Percentiles rank a stretch among this genome's conserved stretches.
Evolutionary conservation across 2,329 filamentous ascomycete species (phyloP).

Genomic region (Trichoderma cornu-damae): DNA sequence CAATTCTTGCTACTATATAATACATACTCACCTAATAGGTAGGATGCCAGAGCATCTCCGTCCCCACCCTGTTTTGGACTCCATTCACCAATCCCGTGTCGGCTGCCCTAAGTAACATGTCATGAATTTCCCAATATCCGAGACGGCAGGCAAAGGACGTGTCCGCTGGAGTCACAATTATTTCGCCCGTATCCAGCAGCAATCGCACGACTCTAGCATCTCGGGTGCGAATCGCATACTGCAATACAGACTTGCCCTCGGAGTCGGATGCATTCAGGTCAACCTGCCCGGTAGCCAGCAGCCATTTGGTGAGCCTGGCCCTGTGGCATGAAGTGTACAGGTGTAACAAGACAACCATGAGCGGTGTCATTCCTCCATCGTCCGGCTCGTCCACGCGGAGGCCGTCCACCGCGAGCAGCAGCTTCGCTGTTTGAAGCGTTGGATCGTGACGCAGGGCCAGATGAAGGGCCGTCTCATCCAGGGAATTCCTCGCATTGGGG

Average conservation of each 20-base stretch:
- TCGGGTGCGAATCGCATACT: not conserved
- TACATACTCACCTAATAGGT: no score
- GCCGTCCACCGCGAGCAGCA: not conserved
- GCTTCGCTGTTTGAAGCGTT: not conserved
- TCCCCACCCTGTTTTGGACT: no score
- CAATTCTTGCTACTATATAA: no score
- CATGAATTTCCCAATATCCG: not conserved
- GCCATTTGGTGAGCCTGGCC: not conserved
- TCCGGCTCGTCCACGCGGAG: not conserved
- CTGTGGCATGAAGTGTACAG: not conserved
- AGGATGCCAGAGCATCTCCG: no score
- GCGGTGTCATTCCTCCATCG: not conserved
- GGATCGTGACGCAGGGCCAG: not conserved
- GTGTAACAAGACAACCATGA: not conserved
- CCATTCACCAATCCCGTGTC: no score
- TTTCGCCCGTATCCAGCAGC: not conserved
- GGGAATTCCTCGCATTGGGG: not conserved
- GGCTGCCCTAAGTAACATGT: not conserved
- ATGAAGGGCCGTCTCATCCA: not conserved
- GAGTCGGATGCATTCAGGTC: not conserved
- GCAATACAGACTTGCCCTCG: not conserved
- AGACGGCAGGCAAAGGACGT: not conserved
- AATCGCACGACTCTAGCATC: not conserved
- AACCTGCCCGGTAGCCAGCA: not conserved
- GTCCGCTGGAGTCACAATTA: not conserved